Base-by-base conservation (phyloP, 768 basidiomycete species). In the Lentinula detonsa region DNA sequence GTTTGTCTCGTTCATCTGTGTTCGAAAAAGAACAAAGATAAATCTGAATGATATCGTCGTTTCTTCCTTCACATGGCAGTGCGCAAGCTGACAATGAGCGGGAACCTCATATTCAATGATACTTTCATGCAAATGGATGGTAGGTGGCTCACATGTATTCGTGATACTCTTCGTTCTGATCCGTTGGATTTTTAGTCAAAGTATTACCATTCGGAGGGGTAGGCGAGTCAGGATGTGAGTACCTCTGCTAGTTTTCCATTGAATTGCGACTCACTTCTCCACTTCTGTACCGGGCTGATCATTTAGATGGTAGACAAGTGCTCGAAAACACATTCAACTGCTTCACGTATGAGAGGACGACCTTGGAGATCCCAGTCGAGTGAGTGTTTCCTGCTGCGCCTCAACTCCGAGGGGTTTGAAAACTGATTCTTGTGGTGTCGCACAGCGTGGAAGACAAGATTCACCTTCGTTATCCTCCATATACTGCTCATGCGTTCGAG, bases 141-240 rank as follows among this genome's bases (percentile, higher is more conserved):
- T 88, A 60, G 57, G 81, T 74, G 15, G 10, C 39, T 4, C 28
- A 28, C 23, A 21, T 13, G 10, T 52, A 34, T n/a, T n/a, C 33
- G 0, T 54, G 35, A 31, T 37, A 7, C 7, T 39, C 5, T 39
- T 39, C 37, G 13, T 39, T 8, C 1, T 1, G 13, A 51, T 49
- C 10, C 34, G 46, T 2, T 16, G 45, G 35, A 33, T 21, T 34
- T 61, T 7, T 61, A 85, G 85, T 76, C 10, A 78, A 85, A 11
- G 86, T 84, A 10, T 68, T 91, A 37, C 90, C 91, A 6, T 88
- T 92, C 61, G 90, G 90, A 40, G 91, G 90, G 28, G 77, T 82
- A 46, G 90, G 90, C 2, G 73, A 78, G 4, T 88, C 87, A 66
- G 91, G 91, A 71, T 81, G 90, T 91, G 70, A 64, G 87, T 65